Conservation (phyloP, 1,139 yeast species). For the Taphrina deformans region DNA sequence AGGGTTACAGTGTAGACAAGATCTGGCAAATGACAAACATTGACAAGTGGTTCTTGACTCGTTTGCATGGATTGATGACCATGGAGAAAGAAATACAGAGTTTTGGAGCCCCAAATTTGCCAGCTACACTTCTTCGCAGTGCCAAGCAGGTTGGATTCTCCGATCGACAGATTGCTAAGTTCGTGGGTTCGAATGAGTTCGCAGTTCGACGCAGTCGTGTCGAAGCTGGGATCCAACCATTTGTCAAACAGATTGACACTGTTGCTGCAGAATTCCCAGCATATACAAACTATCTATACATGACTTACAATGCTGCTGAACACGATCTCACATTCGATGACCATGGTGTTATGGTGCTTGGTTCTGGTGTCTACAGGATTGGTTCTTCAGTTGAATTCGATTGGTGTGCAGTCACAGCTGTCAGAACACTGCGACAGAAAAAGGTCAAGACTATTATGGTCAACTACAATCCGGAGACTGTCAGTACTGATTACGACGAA, state of each 20-base stretch:
- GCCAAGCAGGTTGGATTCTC: constrained; percentile 98
- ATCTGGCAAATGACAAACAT: constrained; percentile 90
- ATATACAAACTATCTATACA: constrained; percentile 87
- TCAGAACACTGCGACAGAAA: constrained; percentile 85
- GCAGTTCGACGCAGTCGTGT: constrained; percentile 89
- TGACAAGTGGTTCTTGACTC: constrained; percentile 95
- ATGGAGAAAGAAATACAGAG: constrained; percentile 29
- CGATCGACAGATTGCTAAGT: constrained; percentile 93
- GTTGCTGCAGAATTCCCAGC: constrained; percentile 99
- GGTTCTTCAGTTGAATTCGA: constrained; percentile 94
- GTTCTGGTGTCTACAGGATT: constrained; percentile 92
- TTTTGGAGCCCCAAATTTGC: constrained; percentile 52
- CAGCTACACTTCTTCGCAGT: constrained; percentile 63
- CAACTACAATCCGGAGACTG: constrained; percentile 98
- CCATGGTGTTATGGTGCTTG: constrained; percentile 84
- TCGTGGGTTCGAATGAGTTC: constrained; percentile 85
- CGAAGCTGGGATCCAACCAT: constrained; percentile 84
- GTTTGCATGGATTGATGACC: constrained; percentile 57
- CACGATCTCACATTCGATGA: constrained; percentile 83
- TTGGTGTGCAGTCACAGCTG: constrained; percentile 96
- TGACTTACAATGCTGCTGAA: constrained; percentile 90
- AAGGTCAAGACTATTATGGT: constrained; percentile 93
- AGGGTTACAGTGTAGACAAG: constrained; percentile 79
- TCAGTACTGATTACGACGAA: constrained; percentile 96
- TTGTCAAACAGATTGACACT: constrained; percentile 95